A percentile compares a stretch with the other conserved stretches of the same genome.
Evolutionary conservation across 805 yeast species (phyloP).

Genomic region (Saccharomycopsis sp.): DNA sequence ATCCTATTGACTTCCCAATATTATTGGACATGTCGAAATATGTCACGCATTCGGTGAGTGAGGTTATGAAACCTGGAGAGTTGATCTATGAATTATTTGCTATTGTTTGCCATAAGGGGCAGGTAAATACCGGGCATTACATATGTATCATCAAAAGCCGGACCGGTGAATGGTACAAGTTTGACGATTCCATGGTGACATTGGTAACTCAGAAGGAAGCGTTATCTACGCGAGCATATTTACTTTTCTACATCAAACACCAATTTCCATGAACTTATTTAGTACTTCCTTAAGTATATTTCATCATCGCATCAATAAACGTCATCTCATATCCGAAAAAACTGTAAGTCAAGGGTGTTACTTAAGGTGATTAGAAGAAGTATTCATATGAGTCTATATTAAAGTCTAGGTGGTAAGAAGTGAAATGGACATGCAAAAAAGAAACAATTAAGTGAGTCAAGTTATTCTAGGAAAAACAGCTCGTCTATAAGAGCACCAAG

Average conservation of each 20-base stretch:
- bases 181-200: constrained; percentile 83
- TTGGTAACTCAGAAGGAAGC: constrained; percentile 61
- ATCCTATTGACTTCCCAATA: constrained; percentile 65
- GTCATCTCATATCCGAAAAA: too few relatives aligned
- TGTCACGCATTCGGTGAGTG: constrained; percentile 25
- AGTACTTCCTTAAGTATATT: too few relatives aligned
- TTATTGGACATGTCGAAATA: constrained; percentile 68
- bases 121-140: constrained; percentile 94
- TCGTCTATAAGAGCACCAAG: background rate
- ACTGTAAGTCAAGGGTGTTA: background rate
- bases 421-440: too few relatives aligned
- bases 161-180: constrained; percentile 65
- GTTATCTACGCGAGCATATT: constrained; percentile 66
- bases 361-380: background rate
- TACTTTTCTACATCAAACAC: constrained; percentile 61
- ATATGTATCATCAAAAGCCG: constrained; percentile 63
- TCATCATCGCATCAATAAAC: too few relatives aligned
- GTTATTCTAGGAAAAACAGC: too few relatives aligned
- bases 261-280: constrained; percentile 14
- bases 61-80: constrained; percentile 25
- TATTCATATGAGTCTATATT: background rate
- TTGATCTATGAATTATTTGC: constrained; percentile 79
- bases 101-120: constrained; percentile 83
- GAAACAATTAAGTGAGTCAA: too few relatives aligned
- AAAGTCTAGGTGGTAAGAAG: background rate